Base-by-base conservation (phyloP, 2,329 filamentous ascomycete genomes). In the Colletotrichum spinosum region DNA sequence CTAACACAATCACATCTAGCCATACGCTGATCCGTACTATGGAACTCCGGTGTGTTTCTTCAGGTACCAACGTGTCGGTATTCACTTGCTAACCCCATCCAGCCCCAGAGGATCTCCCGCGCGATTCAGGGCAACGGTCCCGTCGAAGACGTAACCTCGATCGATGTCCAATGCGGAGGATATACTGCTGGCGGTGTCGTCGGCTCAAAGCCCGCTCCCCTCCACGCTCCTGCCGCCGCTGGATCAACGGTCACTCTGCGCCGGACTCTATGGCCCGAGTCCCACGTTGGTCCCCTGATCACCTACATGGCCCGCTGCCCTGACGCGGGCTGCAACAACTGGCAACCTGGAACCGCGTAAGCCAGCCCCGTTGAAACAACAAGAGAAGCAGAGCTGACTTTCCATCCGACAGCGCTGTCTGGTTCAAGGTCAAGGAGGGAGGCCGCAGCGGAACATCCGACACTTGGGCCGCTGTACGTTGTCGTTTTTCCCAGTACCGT, bases 271-370 rank as follows among this genome's bases (percentile, higher is more conserved):
- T 83, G 80, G 80, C 79, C 80, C 0, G 79, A 81, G 8, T 81
- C 77, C 6, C 85, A 87, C 64, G 76, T 84, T 37, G 86, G 86
- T 0, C 86, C 86, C 1, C 73, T 83, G 1, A 77, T 88, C 60
- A 88, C 86, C 1, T 88, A 88, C 71, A 86, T 89, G 85, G 86
- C 86, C 5, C 77, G 79, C 39, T 89, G 87, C 73, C 84, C 85
- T 0, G 81, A 83, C 48, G 72, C 76, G 0, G 80, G 84, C 1
- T 88, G 85, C 72, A 79, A 81, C 57, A 75, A 76, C 57, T 87
- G 79, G 70, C 73, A 79, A 62, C 85, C 85, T 6, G 81, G 79
- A 0, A 65, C 62, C 13, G 55, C 62, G 62, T 65, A 42, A 13
- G 80, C 10, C 9, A 9, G 15, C 17, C 4, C 44, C n/a, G 17